Evolutionary conservation across 805 yeast genomes (phyloP).

Genomic region (Torulaspora quercuum): DNA sequence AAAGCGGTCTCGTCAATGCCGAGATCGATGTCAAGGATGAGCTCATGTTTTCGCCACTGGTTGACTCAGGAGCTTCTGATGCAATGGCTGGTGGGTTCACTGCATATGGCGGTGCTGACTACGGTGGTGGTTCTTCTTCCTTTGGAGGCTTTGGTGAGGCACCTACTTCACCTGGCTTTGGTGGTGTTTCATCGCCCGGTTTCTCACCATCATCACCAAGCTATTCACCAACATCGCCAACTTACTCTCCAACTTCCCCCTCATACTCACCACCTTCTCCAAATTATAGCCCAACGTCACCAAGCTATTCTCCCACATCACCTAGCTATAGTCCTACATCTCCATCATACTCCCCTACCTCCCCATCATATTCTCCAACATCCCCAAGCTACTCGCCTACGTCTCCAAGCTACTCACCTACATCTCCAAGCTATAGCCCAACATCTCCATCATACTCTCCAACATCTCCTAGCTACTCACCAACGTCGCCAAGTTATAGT

Average conservation of each 20-base stretch:
- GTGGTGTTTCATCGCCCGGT: slow-evolving; percentile 58
- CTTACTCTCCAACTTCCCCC: slow-evolving; percentile 78
- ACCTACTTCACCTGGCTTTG: slow-evolving; percentile 59
- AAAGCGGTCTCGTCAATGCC: slow-evolving; percentile 58
- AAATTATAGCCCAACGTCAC: slow-evolving; percentile 72
- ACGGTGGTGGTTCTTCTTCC: slow-evolving; percentile 58
- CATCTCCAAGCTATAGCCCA: slow-evolving; percentile 55
- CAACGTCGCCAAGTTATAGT: slow-evolving; percentile 47
- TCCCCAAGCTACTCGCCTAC: slow-evolving; percentile 76
- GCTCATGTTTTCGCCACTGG: slow-evolving; percentile 88
- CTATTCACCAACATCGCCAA: slow-evolving; percentile 79
- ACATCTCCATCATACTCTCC: slow-evolving; percentile 57
- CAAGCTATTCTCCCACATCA: slow-evolving; percentile 75
- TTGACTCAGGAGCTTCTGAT: slow-evolving; percentile 76
- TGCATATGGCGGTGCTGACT: slow-evolving; percentile 77
- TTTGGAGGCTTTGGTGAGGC: slow-evolving; percentile 46
- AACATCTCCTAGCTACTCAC: slow-evolving; percentile 53
- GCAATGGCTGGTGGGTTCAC: slow-evolving; percentile 80
- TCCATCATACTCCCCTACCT: slow-evolving; percentile 65
- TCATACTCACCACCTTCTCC: slow-evolving; percentile 72
- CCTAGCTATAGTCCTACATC: slow-evolving; percentile 63
- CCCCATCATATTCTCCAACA: slow-evolving; percentile 68
- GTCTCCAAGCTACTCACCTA: slow-evolving; percentile 59
- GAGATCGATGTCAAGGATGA: slow-evolving; percentile 63
- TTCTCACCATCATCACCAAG: slow-evolving; percentile 75